Conservation (phyloP, 2,329 filamentous ascomycete species). For the Fusarium mexicanum region DNA sequence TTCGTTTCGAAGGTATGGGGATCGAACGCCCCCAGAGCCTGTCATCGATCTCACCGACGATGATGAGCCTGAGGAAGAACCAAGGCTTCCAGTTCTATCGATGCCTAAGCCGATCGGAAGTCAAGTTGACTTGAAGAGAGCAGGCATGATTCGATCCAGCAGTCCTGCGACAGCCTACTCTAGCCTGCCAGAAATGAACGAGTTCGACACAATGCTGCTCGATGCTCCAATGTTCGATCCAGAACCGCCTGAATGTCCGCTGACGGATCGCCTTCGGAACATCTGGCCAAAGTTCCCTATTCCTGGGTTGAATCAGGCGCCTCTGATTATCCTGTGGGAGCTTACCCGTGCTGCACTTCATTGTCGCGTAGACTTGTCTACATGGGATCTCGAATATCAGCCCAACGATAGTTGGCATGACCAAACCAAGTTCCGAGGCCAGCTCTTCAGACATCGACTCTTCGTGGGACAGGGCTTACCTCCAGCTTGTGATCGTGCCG, state of each 20-base stretch:
- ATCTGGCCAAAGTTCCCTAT: slow-evolving; percentile 56
- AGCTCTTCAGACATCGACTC: slow-evolving; percentile 50
- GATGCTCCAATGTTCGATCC: not conserved
- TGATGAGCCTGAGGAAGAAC: slow-evolving; percentile 21
- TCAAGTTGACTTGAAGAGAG: slow-evolving; percentile 2
- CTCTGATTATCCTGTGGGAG: slow-evolving; percentile 64
- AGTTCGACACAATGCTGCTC: slow-evolving; percentile 2
- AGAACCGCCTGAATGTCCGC: not conserved
- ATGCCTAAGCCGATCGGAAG: not conserved
- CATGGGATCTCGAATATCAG: slow-evolving; percentile 50
- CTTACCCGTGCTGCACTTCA: slow-evolving; percentile 58
- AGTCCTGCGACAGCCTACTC: slow-evolving; percentile 31
- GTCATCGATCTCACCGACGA: not conserved
- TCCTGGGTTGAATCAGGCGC: slow-evolving; percentile 53
- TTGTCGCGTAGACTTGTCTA: slow-evolving; percentile 54
- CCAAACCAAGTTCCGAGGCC: slow-evolving; percentile 55
- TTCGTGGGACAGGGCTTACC: slow-evolving; percentile 61
- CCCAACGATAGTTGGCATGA: slow-evolving; percentile 51
- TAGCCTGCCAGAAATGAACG: slow-evolving; percentile 31
- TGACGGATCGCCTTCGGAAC: slow-evolving; percentile 45
- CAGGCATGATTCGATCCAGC: slow-evolving; percentile 3
- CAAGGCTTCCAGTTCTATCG: not conserved
- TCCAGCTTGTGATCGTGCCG: slow-evolving; percentile 52
- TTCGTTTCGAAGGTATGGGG: slow-evolving; percentile 1
- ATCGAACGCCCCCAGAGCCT: slow-evolving; percentile 14